phyloP scores from a whole-genome alignment of 495 filamentous ascomycete species.

The Daldinia caldariorum region DNA sequence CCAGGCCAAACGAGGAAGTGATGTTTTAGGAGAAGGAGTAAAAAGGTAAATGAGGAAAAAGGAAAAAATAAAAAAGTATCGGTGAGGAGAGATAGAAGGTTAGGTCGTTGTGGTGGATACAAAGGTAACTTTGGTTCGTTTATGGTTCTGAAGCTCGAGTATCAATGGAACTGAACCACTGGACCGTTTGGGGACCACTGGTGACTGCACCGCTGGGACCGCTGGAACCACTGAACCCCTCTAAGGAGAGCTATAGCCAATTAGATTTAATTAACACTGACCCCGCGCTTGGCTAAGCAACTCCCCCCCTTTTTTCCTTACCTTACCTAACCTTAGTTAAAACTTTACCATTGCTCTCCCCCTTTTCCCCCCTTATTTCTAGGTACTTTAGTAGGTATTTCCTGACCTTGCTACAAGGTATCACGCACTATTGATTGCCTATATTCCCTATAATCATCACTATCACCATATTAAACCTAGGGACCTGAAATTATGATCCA shows the following conservation, averaged over 20 bases:
- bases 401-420: not conserved
- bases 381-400: too few species aligned
- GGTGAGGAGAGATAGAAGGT: constrained; percentile 28
- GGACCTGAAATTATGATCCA: not conserved
- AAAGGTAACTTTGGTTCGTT: constrained; percentile 24
- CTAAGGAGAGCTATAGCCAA: constrained; percentile 35
- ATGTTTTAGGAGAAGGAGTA: constrained; percentile 19
- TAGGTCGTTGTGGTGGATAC: constrained; percentile 41
- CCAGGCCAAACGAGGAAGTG: constrained; percentile 41
- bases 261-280: constrained; percentile 13
- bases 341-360: not conserved
- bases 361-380: not conserved
- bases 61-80: constrained; percentile 37
- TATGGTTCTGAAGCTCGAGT: constrained; percentile 34
- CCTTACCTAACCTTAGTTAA: not conserved
- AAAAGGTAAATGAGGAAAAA: constrained; percentile 5
- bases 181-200: constrained; percentile 4
- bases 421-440: constrained; percentile 1
- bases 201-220: not conserved
- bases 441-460: not conserved
- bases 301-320: constrained; percentile 13
- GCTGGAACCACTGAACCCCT: constrained; percentile 8
- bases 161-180: constrained; percentile 24
- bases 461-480: not conserved
- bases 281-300: constrained; percentile 39